Base-by-base conservation (phyloP, 139 green algal genomes). In the Helicosporidium sp. region DNA sequence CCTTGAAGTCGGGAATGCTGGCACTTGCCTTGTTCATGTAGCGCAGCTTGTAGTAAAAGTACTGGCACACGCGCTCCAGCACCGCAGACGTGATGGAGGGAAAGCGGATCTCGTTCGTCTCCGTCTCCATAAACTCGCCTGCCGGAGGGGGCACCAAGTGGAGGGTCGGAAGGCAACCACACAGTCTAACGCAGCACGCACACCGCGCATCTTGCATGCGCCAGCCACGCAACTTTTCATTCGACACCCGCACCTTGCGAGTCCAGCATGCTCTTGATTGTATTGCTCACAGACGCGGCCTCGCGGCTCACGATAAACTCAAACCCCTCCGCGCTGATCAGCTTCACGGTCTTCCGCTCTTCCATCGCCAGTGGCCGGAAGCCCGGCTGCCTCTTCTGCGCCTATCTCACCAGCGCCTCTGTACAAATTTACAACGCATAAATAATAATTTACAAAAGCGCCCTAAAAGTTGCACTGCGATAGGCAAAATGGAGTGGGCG, bases 21-120 rank as follows among this genome's bases (percentile, higher is more conserved):
- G 86, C 77, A 15, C 62, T 80, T 6, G 74, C 68, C 31, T 69
- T 66, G 60, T 92, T 87, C 33, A 80, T 76, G 58, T 92, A 82
- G 2, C 68, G 66, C 31, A 94, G 71, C 69, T 95, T 97, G 72
- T 94, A 97, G 58, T 97, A 93, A 29, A 93, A 95, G 70, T 95
- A 97, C 56, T 95, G 78, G 62, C 83, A 94, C 0, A 94, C 68
- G 39, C 85, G 85, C 57, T 97, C 89, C 43, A 97, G 59, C 24
- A 95, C 85, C 13, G 69, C 60, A 1, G 81, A 82, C 4, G 73
- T 72, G 48, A 97, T 95, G 37, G 94, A 82, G 2, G 77, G 80
- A 19, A 97, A 91, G 35, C 71, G 74, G 3, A 97, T 69, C 51
- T 91, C 77, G 1, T 80, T 75, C 12, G 75, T 54, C 62, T 93